Base-by-base conservation (phyloP, 306 rosid genomes). In the Quercus aquifolioides region DNA sequence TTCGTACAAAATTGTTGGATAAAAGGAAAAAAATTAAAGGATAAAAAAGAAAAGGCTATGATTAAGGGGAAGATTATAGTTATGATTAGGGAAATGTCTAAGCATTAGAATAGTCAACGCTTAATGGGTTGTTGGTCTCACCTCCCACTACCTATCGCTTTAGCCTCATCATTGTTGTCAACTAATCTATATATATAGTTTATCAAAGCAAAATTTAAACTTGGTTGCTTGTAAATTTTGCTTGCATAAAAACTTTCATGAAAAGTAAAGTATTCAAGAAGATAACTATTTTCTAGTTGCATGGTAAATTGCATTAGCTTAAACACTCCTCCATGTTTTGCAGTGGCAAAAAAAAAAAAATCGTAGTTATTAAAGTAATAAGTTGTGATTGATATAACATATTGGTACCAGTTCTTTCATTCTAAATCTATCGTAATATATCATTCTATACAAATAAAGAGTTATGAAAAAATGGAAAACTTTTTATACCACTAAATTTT, bases 51-150 rank as follows among this genome's bases (percentile, higher is more conserved):
- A 64, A 28, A 76, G 57, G 25, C 43, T 73, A 30, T 68, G 62
- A 60, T 78, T 76, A 81, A 59, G 68, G 26, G 54, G 82, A 76
- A 3, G 86, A 87, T 87, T 81, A 72, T 0, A 52, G 76, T 81
- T 3, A 85, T 82, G 56, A 86, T 83, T 76, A 80, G 76, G 81
- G 85, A 63, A 51, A 57, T 49, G 63, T 81, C 79, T 72, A 75
- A 76, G 83, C 41, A 69, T 70, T 82, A 80, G 79, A 63, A 78
- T 73, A 33, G 89, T 81, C 88, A 87, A 84, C 69, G 20, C 69
- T 58, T 58, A 76, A 80, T 72, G 68, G 75, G 80, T 78, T 64
- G 89, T 88, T 90, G 87, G 88, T 85, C 87, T 87, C 86, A 85
- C 76, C 76, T 80, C 90, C 88, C 86, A 90, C 91, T 49, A 67